Base-by-base conservation (phyloP, 192 early-diverging fungal species). In the Coemansia sp. region DNA sequence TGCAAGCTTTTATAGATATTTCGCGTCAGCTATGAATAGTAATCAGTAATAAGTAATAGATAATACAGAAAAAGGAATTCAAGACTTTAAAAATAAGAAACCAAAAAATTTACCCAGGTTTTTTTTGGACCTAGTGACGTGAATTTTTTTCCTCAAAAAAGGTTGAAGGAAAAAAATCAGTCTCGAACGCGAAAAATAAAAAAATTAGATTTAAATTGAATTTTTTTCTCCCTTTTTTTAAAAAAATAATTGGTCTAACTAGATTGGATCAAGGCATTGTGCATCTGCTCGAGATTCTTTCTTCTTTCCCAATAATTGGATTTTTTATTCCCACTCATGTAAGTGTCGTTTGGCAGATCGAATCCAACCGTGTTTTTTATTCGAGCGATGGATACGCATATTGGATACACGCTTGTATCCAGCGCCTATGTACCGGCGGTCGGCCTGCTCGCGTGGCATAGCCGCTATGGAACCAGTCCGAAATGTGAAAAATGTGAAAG, bases 291-390 rank as follows among this genome's bases (percentile, higher is more conserved):
- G 24, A 14, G 60, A 51, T 35, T 34, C 60, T 14, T 48, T 65
- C 46, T 53, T 30, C 58, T 30, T 52, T 55, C 36, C 42, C 28
- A 60, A 54, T 39, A 23, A 19, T 47, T 42, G 39, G 47, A 60
- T 60, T 64, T 65, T 55, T 45, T 58, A 61, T 51, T 49, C 49
- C 59, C 69, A 71, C 69, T 64, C 69, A 71, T 71, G 69, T 71
- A 71, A 56, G 69, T 65, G 16, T 28, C 8, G 35, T 25, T 2
- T 10, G 51, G n/a, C 1, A 35, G 2, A 55, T 55, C 35, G 39
- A 42, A 42, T 42, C 39, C 39, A 42, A 8, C 39, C 13, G 39
- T 3, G 14, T 14, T 42, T 16, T 42, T 42, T 22, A 49, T 49
- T 23, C 45, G 32, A 32, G 8, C 24, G 58, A 60, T 67, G 61